These are phyloP conservation scores for Russula sp. DNA, from an alignment of 768 basidiomycete species.

Conservation along the genomic window DNA sequence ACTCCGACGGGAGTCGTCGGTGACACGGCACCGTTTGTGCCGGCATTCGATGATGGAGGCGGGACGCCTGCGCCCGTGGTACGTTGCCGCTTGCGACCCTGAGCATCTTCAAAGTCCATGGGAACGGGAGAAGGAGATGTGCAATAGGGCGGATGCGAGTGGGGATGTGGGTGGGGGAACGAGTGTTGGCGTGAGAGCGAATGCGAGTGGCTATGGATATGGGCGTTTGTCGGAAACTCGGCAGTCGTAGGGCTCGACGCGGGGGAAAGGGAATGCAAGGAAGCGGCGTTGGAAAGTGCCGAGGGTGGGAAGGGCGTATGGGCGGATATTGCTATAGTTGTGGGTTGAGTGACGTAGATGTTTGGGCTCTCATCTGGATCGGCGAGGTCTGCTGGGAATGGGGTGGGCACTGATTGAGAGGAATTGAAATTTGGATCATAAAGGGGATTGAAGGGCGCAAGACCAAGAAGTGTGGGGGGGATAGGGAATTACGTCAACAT, in stretches of 20 bases:
- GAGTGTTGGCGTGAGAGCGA: slow-evolving; percentile 52
- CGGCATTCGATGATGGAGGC: slow-evolving; percentile 4
- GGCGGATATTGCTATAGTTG: slow-evolving; percentile 30
- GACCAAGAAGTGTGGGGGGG: no score
- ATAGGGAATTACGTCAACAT: not conserved
- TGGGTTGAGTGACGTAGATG: slow-evolving; percentile 66
- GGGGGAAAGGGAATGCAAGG: slow-evolving; percentile 43
- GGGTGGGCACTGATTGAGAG: slow-evolving; percentile 32
- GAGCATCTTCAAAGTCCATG: slow-evolving; percentile 28
- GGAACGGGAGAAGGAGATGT: slow-evolving; percentile 28
- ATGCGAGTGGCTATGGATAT: slow-evolving; percentile 29
- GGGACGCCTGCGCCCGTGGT: slow-evolving; percentile 24
- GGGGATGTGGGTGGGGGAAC: slow-evolving; percentile 43
- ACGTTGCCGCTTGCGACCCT: slow-evolving; percentile 44
- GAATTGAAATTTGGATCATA: slow-evolving; percentile 3
- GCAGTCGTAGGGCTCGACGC: slow-evolving; percentile 46
- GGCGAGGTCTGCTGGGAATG: slow-evolving; percentile 43
- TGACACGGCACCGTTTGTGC: slow-evolving; percentile 5
- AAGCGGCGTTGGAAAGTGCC: slow-evolving; percentile 33
- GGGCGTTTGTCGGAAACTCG: slow-evolving; percentile 33
- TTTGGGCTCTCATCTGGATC: slow-evolving; percentile 49
- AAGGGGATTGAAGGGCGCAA: not conserved
- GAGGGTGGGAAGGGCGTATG: slow-evolving; percentile 34
- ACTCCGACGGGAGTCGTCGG: not conserved
- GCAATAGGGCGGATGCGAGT: slow-evolving; percentile 27